Evolutionary conservation across 192 early-diverging fungal species (phyloP).

Genomic region (Podila epicladia): DNA sequence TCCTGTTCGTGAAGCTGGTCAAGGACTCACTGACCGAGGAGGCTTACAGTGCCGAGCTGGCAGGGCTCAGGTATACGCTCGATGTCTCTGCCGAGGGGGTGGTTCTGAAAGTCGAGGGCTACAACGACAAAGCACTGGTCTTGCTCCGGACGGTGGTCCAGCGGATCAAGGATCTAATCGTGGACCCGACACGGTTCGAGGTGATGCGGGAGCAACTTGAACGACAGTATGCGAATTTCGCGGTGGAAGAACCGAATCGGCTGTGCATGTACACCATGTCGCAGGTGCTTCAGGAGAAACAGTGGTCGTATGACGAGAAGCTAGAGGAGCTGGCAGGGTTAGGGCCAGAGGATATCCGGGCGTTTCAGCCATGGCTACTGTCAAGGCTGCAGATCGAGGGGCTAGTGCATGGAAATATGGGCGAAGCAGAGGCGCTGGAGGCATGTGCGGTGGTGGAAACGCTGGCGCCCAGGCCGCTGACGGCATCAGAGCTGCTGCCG

Average conservation of each 20-base stretch:
- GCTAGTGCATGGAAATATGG: slow-evolving; percentile 84
- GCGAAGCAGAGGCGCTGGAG: slow-evolving; percentile 61
- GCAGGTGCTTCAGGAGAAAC: slow-evolving; percentile 68
- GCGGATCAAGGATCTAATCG: slow-evolving; percentile 64
- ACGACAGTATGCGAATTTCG: slow-evolving; percentile 71
- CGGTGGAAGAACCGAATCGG: slow-evolving; percentile 73
- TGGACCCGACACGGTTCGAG: slow-evolving; percentile 72
- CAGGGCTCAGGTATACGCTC: slow-evolving; percentile 67
- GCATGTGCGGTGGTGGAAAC: slow-evolving; percentile 62
- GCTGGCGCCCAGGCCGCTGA: slow-evolving; percentile 64
- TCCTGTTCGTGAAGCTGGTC: slow-evolving; percentile 45
- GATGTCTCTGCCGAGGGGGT: slow-evolving; percentile 61
- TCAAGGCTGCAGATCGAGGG: slow-evolving; percentile 73
- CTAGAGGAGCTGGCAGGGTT: slow-evolving; percentile 66
- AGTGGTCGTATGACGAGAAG: slow-evolving; percentile 81
- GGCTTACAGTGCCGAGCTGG: slow-evolving; percentile 57
- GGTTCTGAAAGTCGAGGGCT: slow-evolving; percentile 74
- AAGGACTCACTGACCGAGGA: slow-evolving; percentile 56
- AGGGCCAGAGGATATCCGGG: slow-evolving; percentile 67
- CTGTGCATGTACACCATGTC: slow-evolving; percentile 72
- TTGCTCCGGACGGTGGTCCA: slow-evolving; percentile 73
- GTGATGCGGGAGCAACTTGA: slow-evolving; percentile 76
- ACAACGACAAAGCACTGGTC: slow-evolving; percentile 81
- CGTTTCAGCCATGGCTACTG: slow-evolving; percentile 73
- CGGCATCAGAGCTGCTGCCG: slow-evolving; percentile 49